Percentiles rank a stretch among this genome's conserved stretches.
These are phyloP conservation scores for Myxozyma neotropica DNA, from an alignment of 805 yeast genomes.

Conservation along the genomic window DNA sequence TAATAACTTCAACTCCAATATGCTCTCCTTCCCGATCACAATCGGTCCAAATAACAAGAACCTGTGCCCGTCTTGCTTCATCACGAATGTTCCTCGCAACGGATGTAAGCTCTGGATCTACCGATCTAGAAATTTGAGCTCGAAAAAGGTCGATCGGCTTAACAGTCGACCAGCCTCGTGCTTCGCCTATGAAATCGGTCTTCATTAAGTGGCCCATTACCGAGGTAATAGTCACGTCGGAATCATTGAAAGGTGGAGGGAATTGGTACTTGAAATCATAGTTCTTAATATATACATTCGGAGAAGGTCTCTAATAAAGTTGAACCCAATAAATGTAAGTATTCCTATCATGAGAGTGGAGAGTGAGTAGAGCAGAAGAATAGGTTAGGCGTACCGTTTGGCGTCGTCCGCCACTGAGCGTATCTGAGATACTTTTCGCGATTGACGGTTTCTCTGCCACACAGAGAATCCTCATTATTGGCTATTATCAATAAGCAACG, in stretches of 20 bases:
- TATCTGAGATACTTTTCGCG: conserved; percentile 76
- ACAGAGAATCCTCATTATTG: conserved; percentile 72
- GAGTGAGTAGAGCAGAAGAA: background rate
- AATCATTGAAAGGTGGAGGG: conserved; percentile 58
- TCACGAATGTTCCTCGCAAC: conserved; percentile 67
- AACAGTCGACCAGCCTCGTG: conserved; percentile 59
- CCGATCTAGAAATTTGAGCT: conserved; percentile 43
- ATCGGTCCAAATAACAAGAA: conserved; percentile 95
- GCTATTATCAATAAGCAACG: background rate
- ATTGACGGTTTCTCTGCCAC: conserved; percentile 98
- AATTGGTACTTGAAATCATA: conserved; percentile 74
- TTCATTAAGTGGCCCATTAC: conserved; percentile 83
- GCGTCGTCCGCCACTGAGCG: conserved; percentile 72
- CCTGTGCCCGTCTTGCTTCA: conserved; percentile 63
- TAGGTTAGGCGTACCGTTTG: conserved; percentile 40
- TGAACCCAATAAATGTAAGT: no score
- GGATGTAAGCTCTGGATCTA: conserved; percentile 44
- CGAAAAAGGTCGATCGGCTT: conserved; percentile 50
- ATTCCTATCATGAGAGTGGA: no score
- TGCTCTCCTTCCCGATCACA: conserved; percentile 97
- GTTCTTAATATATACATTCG: conserved; percentile 69
- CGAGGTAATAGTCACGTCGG: conserved; percentile 87
- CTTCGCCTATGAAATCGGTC: conserved; percentile 64
- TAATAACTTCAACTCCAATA: conserved; percentile 80
- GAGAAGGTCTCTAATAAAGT: conserved; percentile 46